Evolutionary conservation across 345 rosid species (phyloP).

Genomic region (Excoecaria agallocha): DNA sequence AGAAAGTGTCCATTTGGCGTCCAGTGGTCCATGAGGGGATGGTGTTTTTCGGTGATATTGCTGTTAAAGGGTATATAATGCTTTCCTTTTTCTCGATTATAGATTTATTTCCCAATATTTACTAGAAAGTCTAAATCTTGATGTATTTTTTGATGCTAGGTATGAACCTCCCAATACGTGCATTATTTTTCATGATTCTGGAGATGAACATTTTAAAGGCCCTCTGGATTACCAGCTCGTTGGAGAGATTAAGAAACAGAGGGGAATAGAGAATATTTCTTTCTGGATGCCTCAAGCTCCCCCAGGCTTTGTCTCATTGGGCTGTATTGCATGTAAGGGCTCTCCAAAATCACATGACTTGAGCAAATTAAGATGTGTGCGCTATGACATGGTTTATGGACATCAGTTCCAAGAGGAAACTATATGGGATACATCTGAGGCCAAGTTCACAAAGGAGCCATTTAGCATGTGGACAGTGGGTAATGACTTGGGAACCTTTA

Average conservation of each 20-base stretch:
- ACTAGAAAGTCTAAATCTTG: conserved; percentile 7
- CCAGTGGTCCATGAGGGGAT: conserved; percentile 70
- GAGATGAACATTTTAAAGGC: conserved; percentile 60
- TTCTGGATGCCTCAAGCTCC: conserved; percentile 98
- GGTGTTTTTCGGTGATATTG: conserved; percentile 94
- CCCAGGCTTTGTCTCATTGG: conserved; percentile 90
- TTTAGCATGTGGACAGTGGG: conserved; percentile 88
- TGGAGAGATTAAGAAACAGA: conserved; percentile 81
- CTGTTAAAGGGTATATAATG: conserved; percentile 75
- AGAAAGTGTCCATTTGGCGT: conserved; percentile 87
- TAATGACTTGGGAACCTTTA: conserved; percentile 73
- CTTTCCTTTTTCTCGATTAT: conserved; percentile 1
- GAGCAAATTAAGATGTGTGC: conserved; percentile 66
- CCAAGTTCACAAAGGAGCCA: conserved; percentile 55
- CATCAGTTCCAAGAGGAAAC: conserved; percentile 85
- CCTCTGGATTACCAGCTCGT: conserved; percentile 67
- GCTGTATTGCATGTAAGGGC: conserved; percentile 79
- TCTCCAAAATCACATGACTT: conserved; percentile 63
- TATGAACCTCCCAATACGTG: conserved; percentile 83
- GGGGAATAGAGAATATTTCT: conserved; percentile 73
- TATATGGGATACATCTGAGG: conserved; percentile 79
- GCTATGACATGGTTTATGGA: conserved; percentile 82
- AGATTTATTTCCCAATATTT: conserved; percentile 5
- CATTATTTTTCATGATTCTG: conserved; percentile 68
- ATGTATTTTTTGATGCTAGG: conserved; percentile 41